phyloP scores from a whole-genome alignment of 352 stramenopile genomes.

The Blastocystis sp. region DNA sequence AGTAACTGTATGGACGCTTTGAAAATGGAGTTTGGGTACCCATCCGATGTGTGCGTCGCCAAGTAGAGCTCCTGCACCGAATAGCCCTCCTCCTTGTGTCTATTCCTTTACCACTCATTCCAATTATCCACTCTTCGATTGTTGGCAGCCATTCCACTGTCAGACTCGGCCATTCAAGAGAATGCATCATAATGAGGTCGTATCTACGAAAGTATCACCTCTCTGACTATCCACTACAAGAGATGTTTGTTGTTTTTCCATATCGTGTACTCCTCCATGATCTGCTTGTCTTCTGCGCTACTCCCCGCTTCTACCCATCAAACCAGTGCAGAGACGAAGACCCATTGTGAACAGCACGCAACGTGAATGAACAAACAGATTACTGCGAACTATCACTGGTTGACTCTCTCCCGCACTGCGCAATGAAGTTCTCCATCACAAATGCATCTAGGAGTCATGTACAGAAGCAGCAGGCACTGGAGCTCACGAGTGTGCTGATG shows the following conservation, averaged over 20 bases:
- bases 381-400: background rate
- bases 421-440: background rate
- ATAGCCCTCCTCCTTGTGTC: background rate
- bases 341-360: background rate
- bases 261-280: slow-evolving; percentile 25
- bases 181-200: slow-evolving; percentile 26
- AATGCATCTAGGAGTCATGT: background rate
- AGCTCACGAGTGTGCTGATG: no score
- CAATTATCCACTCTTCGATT: background rate
- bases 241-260: slow-evolving; percentile 29
- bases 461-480: background rate
- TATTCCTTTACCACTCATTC: background rate
- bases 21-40: slow-evolving; percentile 33
- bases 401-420: background rate
- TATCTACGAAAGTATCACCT: slow-evolving; percentile 17
- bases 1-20: slow-evolving; percentile 9
- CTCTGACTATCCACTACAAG: background rate
- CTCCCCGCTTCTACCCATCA: background rate
- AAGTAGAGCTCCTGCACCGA: slow-evolving; percentile 9
- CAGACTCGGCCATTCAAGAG: slow-evolving; percentile 13
- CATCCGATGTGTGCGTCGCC: slow-evolving; percentile 6
- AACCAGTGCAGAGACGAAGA: background rate
- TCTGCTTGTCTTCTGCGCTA: background rate
- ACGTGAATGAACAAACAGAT: background rate
- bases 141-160: slow-evolving; percentile 20